These are phyloP conservation scores for Pichia phayaonensis DNA, from an alignment of 805 yeast species.

Conservation along the genomic window DNA sequence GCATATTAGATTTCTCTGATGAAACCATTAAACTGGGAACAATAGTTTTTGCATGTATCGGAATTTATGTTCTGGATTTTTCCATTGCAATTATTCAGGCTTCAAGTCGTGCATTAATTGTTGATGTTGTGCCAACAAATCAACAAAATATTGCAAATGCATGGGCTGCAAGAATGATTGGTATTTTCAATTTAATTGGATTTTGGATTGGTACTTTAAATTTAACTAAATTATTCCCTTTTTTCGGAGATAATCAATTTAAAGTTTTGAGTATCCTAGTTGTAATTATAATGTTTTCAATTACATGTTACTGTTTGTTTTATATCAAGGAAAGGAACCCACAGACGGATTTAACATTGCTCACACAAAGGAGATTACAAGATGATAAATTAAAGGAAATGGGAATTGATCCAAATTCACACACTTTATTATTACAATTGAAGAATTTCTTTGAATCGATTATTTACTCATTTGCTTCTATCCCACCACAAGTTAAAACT, in stretches of 20 bases:
- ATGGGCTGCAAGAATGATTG: conserved; percentile 61
- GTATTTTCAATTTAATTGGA: conserved; percentile 51
- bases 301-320: conserved; percentile 34
- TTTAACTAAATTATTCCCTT: conserved; percentile 31
- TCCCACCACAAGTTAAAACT: conserved; percentile 44
- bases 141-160: conserved; percentile 57
- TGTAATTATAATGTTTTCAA: conserved; percentile 31
- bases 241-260: conserved; percentile 43
- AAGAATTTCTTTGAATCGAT: conserved; percentile 30
- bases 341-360: conserved; percentile 32
- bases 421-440: conserved; percentile 14
- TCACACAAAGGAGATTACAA: conserved; percentile 31
- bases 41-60: conserved; percentile 44
- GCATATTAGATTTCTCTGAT: conserved; percentile 10
- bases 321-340: conserved; percentile 45
- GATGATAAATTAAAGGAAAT: conserved; percentile 26
- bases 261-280: conserved; percentile 41
- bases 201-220: conserved; percentile 46
- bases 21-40: conserved; percentile 27
- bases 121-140: conserved; percentile 48
- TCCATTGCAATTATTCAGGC: conserved; percentile 56
- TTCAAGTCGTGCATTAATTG: conserved; percentile 51
- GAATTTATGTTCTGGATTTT: conserved; percentile 48
- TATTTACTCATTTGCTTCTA: conserved; percentile 26
- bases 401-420: conserved; percentile 27